Conservation (phyloP, 805 yeast species). For the Gaillardinia entomophila region DNA sequence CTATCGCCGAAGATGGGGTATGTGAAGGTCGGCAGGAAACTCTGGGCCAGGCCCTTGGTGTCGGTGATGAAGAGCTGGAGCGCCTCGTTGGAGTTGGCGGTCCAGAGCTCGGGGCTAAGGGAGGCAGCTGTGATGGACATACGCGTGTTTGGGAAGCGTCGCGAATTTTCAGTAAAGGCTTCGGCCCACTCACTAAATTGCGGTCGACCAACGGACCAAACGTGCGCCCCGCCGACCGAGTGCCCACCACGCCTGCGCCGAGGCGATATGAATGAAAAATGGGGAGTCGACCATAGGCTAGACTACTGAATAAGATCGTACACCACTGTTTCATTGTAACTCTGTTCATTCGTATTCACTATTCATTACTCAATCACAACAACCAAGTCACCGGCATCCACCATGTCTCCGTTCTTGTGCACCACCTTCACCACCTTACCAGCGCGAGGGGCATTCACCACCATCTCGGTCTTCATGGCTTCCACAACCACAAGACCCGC, state of each 20-base stretch:
- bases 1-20: constrained; percentile 92
- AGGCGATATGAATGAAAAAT: no score
- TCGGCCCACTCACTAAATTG: no score
- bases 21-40: constrained; percentile 74
- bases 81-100: constrained; percentile 64
- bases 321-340: not conserved
- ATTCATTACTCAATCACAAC: constrained; percentile 58
- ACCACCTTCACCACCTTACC: constrained; percentile 71
- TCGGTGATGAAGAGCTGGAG: constrained; percentile 53
- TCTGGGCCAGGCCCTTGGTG: constrained; percentile 48
- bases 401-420: constrained; percentile 90
- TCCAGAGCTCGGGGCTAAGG: constrained; percentile 69
- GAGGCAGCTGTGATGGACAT: constrained; percentile 7
- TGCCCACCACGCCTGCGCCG: no score
- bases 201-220: no score
- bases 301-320: no score
- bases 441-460: constrained; percentile 60
- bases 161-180: no score
- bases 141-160: no score
- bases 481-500: constrained; percentile 86
- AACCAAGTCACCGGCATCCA: constrained; percentile 93
- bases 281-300: no score
- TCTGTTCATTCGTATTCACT: not conserved
- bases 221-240: no score
- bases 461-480: constrained; percentile 99